Evolutionary conservation across 2,329 filamentous ascomycete genomes (phyloP), one percentile per base, ranked within the genome.

Genomic region (Alternaria solani): DNA sequence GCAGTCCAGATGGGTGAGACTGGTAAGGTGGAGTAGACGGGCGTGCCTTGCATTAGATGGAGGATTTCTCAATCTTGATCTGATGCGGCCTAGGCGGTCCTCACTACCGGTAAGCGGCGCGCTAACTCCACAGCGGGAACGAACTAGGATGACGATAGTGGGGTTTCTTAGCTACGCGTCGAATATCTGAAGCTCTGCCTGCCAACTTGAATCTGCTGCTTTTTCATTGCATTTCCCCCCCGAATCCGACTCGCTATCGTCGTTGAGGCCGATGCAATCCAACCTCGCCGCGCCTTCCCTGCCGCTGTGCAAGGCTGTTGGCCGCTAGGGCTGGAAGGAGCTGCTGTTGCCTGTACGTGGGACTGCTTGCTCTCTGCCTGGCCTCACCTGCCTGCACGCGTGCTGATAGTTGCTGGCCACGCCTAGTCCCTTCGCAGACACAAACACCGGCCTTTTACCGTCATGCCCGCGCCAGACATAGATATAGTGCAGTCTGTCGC

Each of bases 141-240:
- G 44, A 56, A 53, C 47, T 42, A 55, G 46, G 46, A 59, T 59
- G 57, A 59, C 57, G 57, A 56, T 56, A 32, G 57, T 59, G 57
- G 57, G 57, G 57, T 42, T 44, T 34, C 55, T 58, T 30, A 36
- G 46, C 46, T 36, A 49, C 46, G 46, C 46, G 46, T 38, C 46
- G 46, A 49, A 49, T 49, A 49, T 49, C 46, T 49, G 46, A 38
- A 68, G 75, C 94, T 96, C 77, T 96, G 70, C 89, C 46, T 49
- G n/a, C 46, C 46, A 36, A 36, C 12, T 38, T 16, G 32, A 49
- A 36, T 28, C 46, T 20, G 46, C 16, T 49, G 36, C 20, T 36
- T 26, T 36, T 20, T 25, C 30, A 38, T 16, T 36, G 32, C 32
- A 49, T 25, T 6, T n/a, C 46, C 14, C 46, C n/a, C 14, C 46